Evolutionary conservation across 345 rosid genomes (phyloP), one percentile per base, ranked within the genome.

Genomic region (Sapria himalayana): DNA sequence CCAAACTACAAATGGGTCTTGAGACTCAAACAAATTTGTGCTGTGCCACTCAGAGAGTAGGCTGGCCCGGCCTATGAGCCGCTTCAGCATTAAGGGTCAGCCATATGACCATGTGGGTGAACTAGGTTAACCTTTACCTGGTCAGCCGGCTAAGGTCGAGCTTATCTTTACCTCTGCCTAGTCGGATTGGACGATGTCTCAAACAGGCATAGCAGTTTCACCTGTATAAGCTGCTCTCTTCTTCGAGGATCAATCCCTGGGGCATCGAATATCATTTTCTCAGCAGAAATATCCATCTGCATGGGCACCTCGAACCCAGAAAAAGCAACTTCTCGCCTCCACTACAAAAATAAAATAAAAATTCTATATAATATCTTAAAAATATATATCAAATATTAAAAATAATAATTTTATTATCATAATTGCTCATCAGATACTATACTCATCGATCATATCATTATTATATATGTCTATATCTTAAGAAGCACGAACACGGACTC

Each of bases 311-410:
- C 98, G 45, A 82, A 89, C 34, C 98, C 98, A 1, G 95, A 91
- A 64, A 79, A 89, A 18, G 95, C 98, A 34, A 89, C 85, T 44
- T 89, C 98, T 48, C 93, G 80, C 53, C 85, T 74, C 94, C 98
- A 89, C 93, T 82, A 70, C 45, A 45, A 38, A 55, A 18, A 25
- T 21, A 38, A 51, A 15, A 48, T 0, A 14, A 14, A 14, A 13
- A 14, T 41, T 60, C 14, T 40, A 47, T 33, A 19, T 12, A 24
- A 33, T 15, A 8, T 33, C 20, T 25, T 3, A 14, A 8, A 19
- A 0, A n/a, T 9, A 51, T 10, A 14, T 24, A 31, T 22, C 19
- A 3, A 40, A 41, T 1, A 22, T 18, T 15, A 9, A 14, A 24
- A 19, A 14, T 9, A 17, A 11, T 8, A 22, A 23, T 21, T 32